phyloP scores from a whole-genome alignment of 331 rosid genomes.

The Acacia concinna region DNA sequence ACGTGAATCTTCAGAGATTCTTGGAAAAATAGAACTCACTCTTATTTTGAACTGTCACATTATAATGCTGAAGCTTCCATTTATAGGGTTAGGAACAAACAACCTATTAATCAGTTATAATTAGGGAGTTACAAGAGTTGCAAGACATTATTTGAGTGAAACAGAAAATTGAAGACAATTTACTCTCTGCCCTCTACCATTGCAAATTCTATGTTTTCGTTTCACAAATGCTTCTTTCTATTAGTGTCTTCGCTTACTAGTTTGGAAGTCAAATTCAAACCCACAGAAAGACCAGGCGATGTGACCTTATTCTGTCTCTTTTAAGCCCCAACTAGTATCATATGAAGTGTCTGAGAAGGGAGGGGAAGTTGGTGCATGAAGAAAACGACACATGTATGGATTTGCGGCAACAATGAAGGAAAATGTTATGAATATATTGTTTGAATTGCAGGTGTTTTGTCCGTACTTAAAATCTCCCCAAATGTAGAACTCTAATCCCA shows the following conservation, averaged over 20 bases:
- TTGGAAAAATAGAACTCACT: too few relatives aligned
- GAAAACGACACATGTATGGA: constrained; percentile 62
- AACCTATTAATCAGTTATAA: too few relatives aligned
- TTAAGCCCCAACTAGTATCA: background rate
- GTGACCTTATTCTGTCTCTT: background rate
- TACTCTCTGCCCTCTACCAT: too few relatives aligned
- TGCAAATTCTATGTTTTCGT: too few relatives aligned
- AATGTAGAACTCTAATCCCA: constrained; percentile 60
- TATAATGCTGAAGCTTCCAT: too few relatives aligned
- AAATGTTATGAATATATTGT: constrained; percentile 42
- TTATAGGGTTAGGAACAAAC: too few relatives aligned
- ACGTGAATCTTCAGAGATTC: too few relatives aligned
- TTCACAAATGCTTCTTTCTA: background rate
- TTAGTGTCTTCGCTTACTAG: background rate
- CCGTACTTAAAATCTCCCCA: constrained; percentile 61
- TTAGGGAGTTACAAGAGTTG: too few relatives aligned
- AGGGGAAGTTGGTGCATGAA: constrained; percentile 46
- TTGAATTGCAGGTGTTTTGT: constrained; percentile 37
- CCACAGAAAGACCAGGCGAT: background rate
- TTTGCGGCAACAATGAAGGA: constrained; percentile 48
- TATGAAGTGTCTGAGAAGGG: background rate
- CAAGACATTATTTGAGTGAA: too few relatives aligned
- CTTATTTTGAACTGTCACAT: too few relatives aligned
- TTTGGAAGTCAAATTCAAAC: background rate
- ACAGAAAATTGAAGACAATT: too few relatives aligned